Percentiles rank a stretch among this genome's conserved stretches.
phyloP scores from a whole-genome alignment of 345 rosid species.

The Diplotaxis tenuifolia region DNA sequence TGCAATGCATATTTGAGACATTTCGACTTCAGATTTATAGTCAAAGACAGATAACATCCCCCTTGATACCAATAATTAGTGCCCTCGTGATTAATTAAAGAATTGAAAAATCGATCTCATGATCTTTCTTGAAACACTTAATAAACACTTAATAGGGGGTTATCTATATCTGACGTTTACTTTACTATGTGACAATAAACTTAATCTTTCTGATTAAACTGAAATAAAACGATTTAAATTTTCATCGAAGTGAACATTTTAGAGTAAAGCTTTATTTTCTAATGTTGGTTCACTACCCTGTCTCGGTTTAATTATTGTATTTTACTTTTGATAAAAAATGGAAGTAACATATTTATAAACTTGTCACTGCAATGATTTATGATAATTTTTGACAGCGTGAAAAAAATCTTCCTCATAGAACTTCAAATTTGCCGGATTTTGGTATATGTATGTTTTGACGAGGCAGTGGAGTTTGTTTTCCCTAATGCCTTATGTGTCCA shows the following conservation, averaged over 20 bases:
- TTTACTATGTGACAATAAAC: not conserved
- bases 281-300: not conserved
- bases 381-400: no score
- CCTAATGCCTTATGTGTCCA: not conserved
- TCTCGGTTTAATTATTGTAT: not conserved
- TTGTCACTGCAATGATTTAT: not conserved
- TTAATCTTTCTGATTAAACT: not conserved
- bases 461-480: not conserved
- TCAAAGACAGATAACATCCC: not conserved
- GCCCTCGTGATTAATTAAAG: not conserved
- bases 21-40: conserved; percentile 15
- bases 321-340: not conserved
- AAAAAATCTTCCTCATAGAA: no score
- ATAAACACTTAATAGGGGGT: not conserved
- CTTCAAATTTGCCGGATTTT: not conserved
- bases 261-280: not conserved
- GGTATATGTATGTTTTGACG: not conserved
- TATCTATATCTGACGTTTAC: not conserved
- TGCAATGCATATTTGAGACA: not conserved
- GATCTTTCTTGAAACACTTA: not conserved
- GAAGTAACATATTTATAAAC: not conserved
- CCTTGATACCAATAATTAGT: not conserved
- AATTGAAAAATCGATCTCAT: not conserved
- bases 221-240: not conserved
- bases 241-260: not conserved